phyloP scores from a whole-genome alignment of 2,329 filamentous ascomycete genomes.

The Hymenoscyphus fructigenus region DNA sequence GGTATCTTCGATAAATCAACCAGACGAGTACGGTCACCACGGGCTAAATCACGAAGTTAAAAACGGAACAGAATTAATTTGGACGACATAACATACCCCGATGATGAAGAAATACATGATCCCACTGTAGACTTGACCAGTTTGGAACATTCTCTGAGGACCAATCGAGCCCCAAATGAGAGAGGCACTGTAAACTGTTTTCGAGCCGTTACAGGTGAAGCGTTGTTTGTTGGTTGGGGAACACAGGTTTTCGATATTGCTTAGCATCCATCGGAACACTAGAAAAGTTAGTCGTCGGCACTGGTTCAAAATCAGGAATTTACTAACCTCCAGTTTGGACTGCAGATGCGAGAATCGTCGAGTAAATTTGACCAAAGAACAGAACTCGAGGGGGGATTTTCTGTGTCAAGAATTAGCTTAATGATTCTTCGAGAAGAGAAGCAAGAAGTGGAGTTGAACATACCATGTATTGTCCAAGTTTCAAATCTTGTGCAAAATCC shows the following conservation, averaged over 20 bases:
- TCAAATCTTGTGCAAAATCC: conserved; percentile 36
- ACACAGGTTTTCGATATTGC: conserved; percentile 63
- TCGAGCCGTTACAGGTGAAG: conserved; percentile 52
- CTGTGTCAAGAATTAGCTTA: conserved; percentile 1
- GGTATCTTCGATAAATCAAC: conserved; percentile 52
- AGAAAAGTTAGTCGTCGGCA: not conserved
- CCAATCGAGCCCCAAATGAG: conserved; percentile 73
- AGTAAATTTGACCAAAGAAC: conserved; percentile 38
- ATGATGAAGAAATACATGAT: conserved; percentile 72
- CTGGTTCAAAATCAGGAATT: conserved; percentile 11
- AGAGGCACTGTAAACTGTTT: conserved; percentile 63
- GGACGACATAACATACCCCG: conserved; percentile 58
- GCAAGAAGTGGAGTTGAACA: not conserved
- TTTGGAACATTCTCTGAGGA: conserved; percentile 66
- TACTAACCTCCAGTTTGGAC: conserved; percentile 37
- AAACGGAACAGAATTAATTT: conserved; percentile 46
- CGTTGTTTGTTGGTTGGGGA: conserved; percentile 47
- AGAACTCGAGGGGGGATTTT: conserved; percentile 30
- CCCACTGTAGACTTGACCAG: conserved; percentile 58
- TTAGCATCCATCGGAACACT: conserved; percentile 46
- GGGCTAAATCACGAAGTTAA: conserved; percentile 40
- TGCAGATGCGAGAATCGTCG: conserved; percentile 36
- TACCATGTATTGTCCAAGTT: conserved; percentile 67
- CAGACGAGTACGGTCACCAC: conserved; percentile 59
- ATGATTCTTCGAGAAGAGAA: not conserved